These are phyloP conservation scores for Lactarius deliciosus DNA, from an alignment of 768 basidiomycete genomes.

Conservation along the genomic window DNA sequence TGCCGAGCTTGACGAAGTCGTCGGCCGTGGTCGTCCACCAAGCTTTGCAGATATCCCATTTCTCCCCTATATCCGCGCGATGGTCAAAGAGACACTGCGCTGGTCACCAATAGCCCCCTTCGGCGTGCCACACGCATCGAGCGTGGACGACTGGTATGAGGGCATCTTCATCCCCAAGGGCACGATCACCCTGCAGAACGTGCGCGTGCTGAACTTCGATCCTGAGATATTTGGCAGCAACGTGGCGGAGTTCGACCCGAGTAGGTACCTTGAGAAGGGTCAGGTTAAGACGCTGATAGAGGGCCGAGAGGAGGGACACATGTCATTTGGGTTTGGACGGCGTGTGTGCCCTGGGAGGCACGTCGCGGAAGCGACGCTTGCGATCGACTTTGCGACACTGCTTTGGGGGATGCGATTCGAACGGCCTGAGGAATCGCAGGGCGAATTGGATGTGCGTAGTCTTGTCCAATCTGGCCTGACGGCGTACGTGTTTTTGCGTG, in stretches of 20 bases:
- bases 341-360: slow-evolving; percentile 37
- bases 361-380: slow-evolving; percentile 36
- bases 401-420: slow-evolving; percentile 33
- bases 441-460: background rate
- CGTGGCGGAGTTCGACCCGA: slow-evolving; percentile 1
- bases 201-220: slow-evolving; percentile 4
- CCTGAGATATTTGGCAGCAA: background rate
- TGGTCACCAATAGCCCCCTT: slow-evolving; percentile 32
- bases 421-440: slow-evolving; percentile 3
- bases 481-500: slow-evolving; percentile 16
- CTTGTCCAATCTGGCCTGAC: slow-evolving; percentile 1
- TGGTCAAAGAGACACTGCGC: slow-evolving; percentile 38
- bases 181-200: background rate
- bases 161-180: slow-evolving; percentile 27
- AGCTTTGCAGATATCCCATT: slow-evolving; percentile 34
- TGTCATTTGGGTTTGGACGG: slow-evolving; percentile 34
- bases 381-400: slow-evolving; percentile 36
- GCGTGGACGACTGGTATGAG: slow-evolving; percentile 18
- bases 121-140: slow-evolving; percentile 16
- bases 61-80: slow-evolving; percentile 41
- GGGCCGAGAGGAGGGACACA: slow-evolving; percentile 34
- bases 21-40: slow-evolving; percentile 40
- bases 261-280: slow-evolving; percentile 10
- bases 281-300: slow-evolving; percentile 13
- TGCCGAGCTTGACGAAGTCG: slow-evolving; percentile 42